Evolutionary conservation across 257 asterid genomes (phyloP).

Genomic region (Agastache rugosa): DNA sequence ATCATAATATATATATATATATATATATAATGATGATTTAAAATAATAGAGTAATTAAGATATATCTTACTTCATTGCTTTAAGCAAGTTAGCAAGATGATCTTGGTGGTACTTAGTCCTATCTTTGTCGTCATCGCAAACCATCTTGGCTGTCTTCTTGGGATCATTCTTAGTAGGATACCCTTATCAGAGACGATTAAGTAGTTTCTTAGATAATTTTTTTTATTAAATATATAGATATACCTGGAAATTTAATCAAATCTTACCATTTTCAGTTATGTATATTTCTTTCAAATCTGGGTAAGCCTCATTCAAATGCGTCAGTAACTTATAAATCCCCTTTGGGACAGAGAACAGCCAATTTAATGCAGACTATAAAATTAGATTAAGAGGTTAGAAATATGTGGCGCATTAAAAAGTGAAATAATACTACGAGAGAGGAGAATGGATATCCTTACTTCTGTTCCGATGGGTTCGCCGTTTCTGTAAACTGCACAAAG

Average conservation of each 20-base stretch:
- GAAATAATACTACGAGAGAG: background rate
- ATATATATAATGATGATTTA: too few relatives aligned
- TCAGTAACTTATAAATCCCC: conserved; percentile 1
- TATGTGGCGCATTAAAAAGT: background rate
- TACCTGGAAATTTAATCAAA: background rate
- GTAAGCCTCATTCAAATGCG: background rate
- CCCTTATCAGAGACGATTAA: conserved; percentile 9
- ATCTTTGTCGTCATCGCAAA: background rate
- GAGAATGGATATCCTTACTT: background rate
- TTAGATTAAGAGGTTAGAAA: too few relatives aligned
- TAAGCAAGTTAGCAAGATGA: conserved; percentile 27
- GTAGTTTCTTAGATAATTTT: too few relatives aligned
- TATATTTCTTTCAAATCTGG: conserved; percentile 5
- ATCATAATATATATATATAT: background rate
- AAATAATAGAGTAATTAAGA: too few relatives aligned
- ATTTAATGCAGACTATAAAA: background rate
- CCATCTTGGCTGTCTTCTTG: conserved; percentile 25
- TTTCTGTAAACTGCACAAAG: conserved; percentile 6
- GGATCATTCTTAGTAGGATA: background rate
- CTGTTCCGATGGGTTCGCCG: background rate
- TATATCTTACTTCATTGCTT: conserved; percentile 29
- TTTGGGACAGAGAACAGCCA: conserved; percentile 31
- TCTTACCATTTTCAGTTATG: conserved; percentile 37
- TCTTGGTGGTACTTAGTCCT: conserved; percentile 30
- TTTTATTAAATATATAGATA: too few relatives aligned